Conservation (phyloP, 2,329 filamentous ascomycete species). For the Phialophora macrospora region DNA sequence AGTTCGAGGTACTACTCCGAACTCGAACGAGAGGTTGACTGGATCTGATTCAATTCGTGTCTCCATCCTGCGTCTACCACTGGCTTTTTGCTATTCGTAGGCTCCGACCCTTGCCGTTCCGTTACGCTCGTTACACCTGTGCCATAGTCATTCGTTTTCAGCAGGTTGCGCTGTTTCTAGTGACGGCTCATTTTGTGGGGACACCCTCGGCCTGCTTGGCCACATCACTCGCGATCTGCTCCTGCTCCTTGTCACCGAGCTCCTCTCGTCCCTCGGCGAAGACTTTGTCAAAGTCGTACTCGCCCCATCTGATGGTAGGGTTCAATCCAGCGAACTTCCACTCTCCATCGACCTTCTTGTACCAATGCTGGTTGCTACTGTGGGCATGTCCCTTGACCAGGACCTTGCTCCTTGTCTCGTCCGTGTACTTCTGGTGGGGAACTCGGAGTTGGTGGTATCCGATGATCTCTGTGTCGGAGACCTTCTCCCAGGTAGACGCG, state of each 20-base stretch:
- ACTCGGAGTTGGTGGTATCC: constrained; percentile 51
- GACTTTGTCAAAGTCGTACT: constrained; percentile 42
- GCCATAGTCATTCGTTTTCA: background rate
- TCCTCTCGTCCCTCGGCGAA: constrained; percentile 38
- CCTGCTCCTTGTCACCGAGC: constrained; percentile 35
- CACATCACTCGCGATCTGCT: constrained; percentile 31
- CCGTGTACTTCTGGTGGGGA: constrained; percentile 65
- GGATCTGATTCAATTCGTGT: background rate
- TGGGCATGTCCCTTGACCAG: constrained; percentile 66
- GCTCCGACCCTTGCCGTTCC: background rate
- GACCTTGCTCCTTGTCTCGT: constrained; percentile 54
- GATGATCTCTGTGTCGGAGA: constrained; percentile 39
- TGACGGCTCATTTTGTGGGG: constrained; percentile 24
- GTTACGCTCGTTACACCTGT: background rate
- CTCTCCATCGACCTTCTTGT: constrained; percentile 42
- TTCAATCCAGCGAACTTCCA: constrained; percentile 44
- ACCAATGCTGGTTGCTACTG: constrained; percentile 39
- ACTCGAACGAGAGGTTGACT: too few species aligned
- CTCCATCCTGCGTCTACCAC: background rate
- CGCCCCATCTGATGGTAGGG: constrained; percentile 41
- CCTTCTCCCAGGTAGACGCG: constrained; percentile 41
- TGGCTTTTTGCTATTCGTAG: background rate
- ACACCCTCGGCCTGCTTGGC: constrained; percentile 37
- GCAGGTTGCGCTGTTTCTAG: background rate
- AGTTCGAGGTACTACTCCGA: too few species aligned